Evolutionary conservation across 75 land plant species (phyloP).

Genomic region (Larix kaempferi): DNA sequence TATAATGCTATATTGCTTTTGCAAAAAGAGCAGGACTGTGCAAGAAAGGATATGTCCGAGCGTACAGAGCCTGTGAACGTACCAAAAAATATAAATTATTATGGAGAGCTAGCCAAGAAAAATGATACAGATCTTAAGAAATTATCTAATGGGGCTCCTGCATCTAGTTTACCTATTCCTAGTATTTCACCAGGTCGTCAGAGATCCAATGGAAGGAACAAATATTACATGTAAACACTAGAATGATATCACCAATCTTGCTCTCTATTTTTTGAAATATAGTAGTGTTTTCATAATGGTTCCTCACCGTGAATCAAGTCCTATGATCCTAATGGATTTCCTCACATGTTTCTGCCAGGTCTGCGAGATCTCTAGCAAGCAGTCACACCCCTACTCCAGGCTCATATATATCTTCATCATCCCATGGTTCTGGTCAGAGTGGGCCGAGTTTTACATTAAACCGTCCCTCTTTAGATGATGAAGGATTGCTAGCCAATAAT

Average conservation of each 20-base stretch:
- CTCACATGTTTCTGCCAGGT: conserved; percentile 36
- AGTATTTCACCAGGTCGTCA: conserved; percentile 4
- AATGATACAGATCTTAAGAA: background rate
- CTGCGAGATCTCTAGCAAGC: conserved; percentile 74
- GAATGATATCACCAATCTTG: background rate
- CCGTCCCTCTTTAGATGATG: conserved; percentile 15
- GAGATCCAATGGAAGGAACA: conserved; percentile 15
- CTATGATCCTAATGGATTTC: too few relatives aligned
- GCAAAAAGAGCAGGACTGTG: too few relatives aligned
- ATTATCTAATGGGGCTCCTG: background rate
- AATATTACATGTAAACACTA: conserved; percentile 40
- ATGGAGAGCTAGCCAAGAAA: background rate
- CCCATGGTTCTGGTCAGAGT: conserved; percentile 7
- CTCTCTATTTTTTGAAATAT: background rate
- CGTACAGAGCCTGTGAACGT: background rate
- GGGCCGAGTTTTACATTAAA: background rate
- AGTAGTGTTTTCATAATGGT: background rate
- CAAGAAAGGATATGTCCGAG: background rate
- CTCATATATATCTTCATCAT: conserved; percentile 18
- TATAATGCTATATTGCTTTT: too few relatives aligned
- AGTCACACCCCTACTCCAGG: conserved; percentile 57
- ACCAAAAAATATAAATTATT: background rate
- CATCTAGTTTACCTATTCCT: conserved; percentile 32
- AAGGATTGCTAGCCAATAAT: conserved; percentile 12
- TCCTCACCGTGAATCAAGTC: background rate